Base-by-base conservation (phyloP, 2,329 filamentous ascomycete genomes). In the Pyricularia sp. region DNA sequence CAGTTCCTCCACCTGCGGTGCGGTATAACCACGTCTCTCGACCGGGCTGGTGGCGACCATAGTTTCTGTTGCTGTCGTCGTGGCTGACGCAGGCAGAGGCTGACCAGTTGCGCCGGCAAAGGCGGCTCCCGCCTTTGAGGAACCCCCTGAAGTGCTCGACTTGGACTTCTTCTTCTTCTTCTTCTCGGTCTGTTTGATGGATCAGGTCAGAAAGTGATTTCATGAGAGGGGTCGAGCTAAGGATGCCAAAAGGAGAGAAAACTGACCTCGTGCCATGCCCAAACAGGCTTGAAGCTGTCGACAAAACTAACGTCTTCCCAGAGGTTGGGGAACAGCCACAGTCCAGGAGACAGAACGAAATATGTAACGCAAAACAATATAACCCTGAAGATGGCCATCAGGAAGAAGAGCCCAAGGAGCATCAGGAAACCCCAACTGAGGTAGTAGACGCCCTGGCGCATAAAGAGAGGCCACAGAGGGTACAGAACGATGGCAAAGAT, bases 301-400 rank as follows among this genome's bases (percentile, higher is more conserved):
- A 99, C 89, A 79, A 99, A 97, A 8, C 93, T 96, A 31, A 99
- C 94, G 74, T 99, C 94, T 75, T 99, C 94, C 80, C 97, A 99
- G 24, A 99, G 79, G 74, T 99, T 99, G 62, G 94, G 94, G 78
- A 93, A 99, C 60, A 99, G 82, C 94, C 94, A 99, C n/a, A 99
- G 82, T 71, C 94, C 94, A 2, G 94, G 94, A 3, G 93, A 80
- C 0, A 86, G 82, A 19, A 83, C 82, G 73, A 97, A 96, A 77
- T 96, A 92, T 26, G 94, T 97, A 74, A 96, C 78, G 74, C 91
- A 88, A 80, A 99, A 99, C 31, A 99, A 81, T 67, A 99, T 96
- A 65, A 97, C 83, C 66, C 94, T 88, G 84, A 99, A 92, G 73
- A 99, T 96, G 6, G 93, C 90, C 94, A 99, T 97, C 73, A 87